Evolutionary conservation across 176 grass and related monocot genomes (phyloP).

Genomic region (Bothriochloa decipiens): DNA sequence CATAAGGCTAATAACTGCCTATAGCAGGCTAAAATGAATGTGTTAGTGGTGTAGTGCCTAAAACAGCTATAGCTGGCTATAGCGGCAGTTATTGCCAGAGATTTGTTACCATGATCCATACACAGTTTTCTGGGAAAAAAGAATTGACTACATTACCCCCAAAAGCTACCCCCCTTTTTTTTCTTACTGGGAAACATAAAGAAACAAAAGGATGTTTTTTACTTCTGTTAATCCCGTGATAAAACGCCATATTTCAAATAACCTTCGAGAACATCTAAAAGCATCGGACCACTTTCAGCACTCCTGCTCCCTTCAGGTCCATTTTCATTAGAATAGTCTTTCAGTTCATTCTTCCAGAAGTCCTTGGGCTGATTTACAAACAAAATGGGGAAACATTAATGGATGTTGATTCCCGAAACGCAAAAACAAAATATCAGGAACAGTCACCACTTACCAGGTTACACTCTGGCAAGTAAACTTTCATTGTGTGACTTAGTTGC

Average conservation of each 20-base stretch:
- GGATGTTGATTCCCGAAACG: slow-evolving; percentile 12
- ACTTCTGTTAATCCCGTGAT: slow-evolving; percentile 20
- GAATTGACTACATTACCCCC: neutral
- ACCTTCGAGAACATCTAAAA: slow-evolving; percentile 95
- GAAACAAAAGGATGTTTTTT: neutral
- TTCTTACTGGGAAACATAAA: neutral
- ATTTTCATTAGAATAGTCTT: slow-evolving; percentile 75
- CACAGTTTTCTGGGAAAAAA: neutral
- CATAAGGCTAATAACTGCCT: neutral
- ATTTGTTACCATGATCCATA: neutral
- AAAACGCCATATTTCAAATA: slow-evolving; percentile 99
- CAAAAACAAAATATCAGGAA: slow-evolving; percentile 19
- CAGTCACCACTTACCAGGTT: slow-evolving; percentile 96
- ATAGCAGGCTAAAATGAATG: neutral
- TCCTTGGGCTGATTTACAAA: slow-evolving; percentile 74
- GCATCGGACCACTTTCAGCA: slow-evolving; percentile 83
- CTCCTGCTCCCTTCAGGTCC: slow-evolving; percentile 65
- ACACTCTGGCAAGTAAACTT: slow-evolving; percentile 97
- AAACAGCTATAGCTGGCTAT: neutral
- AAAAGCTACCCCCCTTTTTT: neutral
- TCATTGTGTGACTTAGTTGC: slow-evolving; percentile 84
- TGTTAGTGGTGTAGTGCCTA: neutral
- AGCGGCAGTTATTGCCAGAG: neutral
- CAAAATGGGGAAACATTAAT: slow-evolving; percentile 2
- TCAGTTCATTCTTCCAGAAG: slow-evolving; percentile 94